Conservation (phyloP, 2,329 filamentous ascomycete genomes). For the Keithomyces neogunnii region DNA sequence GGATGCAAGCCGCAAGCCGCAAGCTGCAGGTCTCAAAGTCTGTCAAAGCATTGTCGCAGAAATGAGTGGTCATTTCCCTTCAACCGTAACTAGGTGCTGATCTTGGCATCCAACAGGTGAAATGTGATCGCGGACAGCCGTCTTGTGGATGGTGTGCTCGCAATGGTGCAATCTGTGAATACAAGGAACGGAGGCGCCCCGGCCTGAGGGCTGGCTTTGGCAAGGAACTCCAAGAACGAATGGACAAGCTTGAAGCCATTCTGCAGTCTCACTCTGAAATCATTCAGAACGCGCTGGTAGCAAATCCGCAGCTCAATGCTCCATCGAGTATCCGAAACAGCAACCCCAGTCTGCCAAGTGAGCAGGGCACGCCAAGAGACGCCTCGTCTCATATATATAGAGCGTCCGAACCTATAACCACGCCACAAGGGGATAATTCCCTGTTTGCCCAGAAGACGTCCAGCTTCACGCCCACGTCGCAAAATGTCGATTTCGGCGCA, state of each 20-base stretch:
- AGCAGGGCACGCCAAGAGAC: conserved; percentile 48
- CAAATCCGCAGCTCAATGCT: conserved; percentile 22
- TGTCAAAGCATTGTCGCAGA: too few relatives aligned
- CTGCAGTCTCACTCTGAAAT: conserved; percentile 59
- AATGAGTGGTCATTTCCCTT: too few relatives aligned
- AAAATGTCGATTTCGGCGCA: conserved; percentile 42
- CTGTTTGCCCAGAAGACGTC: conserved; percentile 55
- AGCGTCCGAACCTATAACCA: conserved; percentile 39
- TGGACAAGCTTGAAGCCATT: conserved; percentile 61
- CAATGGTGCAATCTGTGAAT: conserved; percentile 55
- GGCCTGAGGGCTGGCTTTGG: conserved; percentile 61
- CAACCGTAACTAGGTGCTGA: not conserved
- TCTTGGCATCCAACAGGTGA: conserved; percentile 38
- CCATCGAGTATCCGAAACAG: conserved; percentile 39
- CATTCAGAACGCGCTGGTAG: conserved; percentile 46
- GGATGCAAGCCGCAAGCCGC: too few relatives aligned
- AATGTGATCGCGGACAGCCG: conserved; percentile 69
- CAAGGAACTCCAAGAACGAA: conserved; percentile 62
- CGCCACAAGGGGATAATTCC: conserved; percentile 47
- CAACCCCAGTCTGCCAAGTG: conserved; percentile 42
- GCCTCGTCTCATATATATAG: conserved; percentile 34
- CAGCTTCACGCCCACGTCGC: conserved; percentile 35
- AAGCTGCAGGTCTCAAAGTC: too few relatives aligned
- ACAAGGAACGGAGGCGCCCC: conserved; percentile 61
- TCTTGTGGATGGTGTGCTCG: conserved; percentile 61